phyloP scores from a whole-genome alignment of 1,284 basidiomycete genomes.

The Leccinum griseonigrum region DNA sequence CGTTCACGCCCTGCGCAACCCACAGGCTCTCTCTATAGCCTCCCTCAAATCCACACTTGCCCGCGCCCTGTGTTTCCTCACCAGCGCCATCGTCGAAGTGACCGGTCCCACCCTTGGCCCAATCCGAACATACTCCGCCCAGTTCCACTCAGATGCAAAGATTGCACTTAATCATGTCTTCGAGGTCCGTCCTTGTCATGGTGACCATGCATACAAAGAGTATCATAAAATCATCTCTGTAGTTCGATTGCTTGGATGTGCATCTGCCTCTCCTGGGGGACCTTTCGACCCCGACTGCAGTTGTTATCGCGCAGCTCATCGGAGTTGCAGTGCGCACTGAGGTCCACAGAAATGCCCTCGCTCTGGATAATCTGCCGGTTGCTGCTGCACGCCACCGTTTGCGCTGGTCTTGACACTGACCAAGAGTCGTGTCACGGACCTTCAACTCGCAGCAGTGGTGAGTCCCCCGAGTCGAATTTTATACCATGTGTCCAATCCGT shows the following conservation, averaged over 20 bases:
- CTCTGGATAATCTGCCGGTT: no score
- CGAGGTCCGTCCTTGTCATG: constrained; percentile 41
- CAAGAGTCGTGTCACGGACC: constrained; percentile 53
- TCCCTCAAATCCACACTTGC: constrained; percentile 53
- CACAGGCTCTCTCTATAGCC: constrained; percentile 39
- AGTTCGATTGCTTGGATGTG: constrained; percentile 61
- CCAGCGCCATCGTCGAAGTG: constrained; percentile 55
- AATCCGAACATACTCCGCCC: constrained; percentile 44
- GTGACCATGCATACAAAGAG: not conserved
- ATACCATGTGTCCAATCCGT: not conserved
- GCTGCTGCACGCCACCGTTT: no score
- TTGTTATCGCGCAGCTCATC: constrained; percentile 58
- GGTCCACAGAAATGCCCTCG: constrained; percentile 46
- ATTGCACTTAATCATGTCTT: constrained; percentile 58
- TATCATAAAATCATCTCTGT: not conserved
- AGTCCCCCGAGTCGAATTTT: constrained; percentile 10
- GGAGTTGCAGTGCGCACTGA: constrained; percentile 49
- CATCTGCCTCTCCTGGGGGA: constrained; percentile 61
- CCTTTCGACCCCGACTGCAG: constrained; percentile 38
- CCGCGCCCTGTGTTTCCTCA: constrained; percentile 59
- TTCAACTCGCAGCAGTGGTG: constrained; percentile 71
- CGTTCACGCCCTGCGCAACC: constrained; percentile 50
- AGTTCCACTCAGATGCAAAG: constrained; percentile 51
- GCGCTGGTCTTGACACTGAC: constrained; percentile 42
- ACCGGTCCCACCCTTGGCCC: constrained; percentile 69